Base-by-base conservation (phyloP, 176 grass and related monocot genomes). In the Areca catechu region DNA sequence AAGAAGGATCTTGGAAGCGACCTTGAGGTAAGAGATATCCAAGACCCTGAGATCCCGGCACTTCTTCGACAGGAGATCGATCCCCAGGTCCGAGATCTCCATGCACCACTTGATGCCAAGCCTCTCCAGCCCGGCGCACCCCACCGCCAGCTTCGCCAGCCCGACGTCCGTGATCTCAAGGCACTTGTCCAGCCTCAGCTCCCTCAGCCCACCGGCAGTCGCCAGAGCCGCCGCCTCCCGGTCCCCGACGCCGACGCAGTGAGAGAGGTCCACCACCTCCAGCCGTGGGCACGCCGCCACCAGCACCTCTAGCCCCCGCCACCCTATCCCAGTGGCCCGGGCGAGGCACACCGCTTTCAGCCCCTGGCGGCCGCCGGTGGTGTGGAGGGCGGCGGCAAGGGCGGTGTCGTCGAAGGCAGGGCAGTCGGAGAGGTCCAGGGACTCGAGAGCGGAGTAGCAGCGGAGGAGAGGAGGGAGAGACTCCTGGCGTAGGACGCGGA, bases 31-130 rank as follows among this genome's bases (percentile, higher is more conserved):
- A 17, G 93, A 98, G 59, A 98, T 85, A 71, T 98, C 56, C 4
- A 98, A 79, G 49, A 69, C 74, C 25, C 61, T 80, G 15, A 98
- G 78, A 4, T 98, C 73, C 0, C n/a, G 87, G 76, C 93, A 98
- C 58, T 98, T 98, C 49, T 98, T 98, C 6, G 71, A 70, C 22
- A 98, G 87, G 52, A 98, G 82, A 67, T 98, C 87, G 55, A 98
- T 74, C 0, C 93, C 87, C 6, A 98, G 91, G 70, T 98, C 93
- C 0, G 86, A 91, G 81, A 92, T 92, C 76, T 98, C 93, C 29
- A 63, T 78, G 63, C 93, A 98, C 93, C 93, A 98, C 65, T 98
- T 98, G 53, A 98, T 64, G 16, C 83, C 72, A 6, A 98, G 87
- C 76, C 48, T 81, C 75, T 92, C 75, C 50, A 97, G 69, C 62